Base-by-base conservation (phyloP, 148 eudicot species). In the Gaultheria prostrata region DNA sequence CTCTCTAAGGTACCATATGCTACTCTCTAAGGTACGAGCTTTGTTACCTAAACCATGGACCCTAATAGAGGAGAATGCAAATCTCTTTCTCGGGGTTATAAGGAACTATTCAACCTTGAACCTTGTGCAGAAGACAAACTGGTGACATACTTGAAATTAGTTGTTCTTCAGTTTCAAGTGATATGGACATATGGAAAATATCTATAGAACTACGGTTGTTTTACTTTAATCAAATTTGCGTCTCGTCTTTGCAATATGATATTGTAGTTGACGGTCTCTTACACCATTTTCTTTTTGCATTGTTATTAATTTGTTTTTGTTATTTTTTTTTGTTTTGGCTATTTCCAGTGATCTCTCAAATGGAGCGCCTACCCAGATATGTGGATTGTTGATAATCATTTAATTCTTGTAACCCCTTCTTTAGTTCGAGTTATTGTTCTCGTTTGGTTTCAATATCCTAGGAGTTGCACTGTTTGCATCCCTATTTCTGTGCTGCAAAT, bases 311-410 rank as follows among this genome's bases (percentile, higher is more conserved):
- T 70, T 70, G 0, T 70, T 70, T 12, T 13, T 70, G 0, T 70
- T 70, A 1, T 13, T 6, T 30, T 67, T 2, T 14, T 14, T 17
- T 18, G 1, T 71, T 32, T 33, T 33, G 46, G 24, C 76, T 35
- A 33, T 71, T 35, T 71, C 46, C 76, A 71, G 76, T 35, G 76
- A 71, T 71, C 74, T 70, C 33, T 70, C 45, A 70, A 70, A 43
- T 21, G 77, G n/a, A 73, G 77, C 70, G 32, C 78, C 78, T 30
- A 12, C 78, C 28, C 12, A 24, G 53, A 39, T 71, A 1, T 35
- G 76, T 18, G 76, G 76, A 33, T 39, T 10, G 12, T 20, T 20
- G 46, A 18, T 17, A 43, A 74, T 45, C 24, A 18, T 45, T 49
- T 49, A 0, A 18, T 32, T 32, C 3, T 70, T 30, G 74, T 12